A percentile compares a stretch with the other conserved stretches of the same genome.
These are phyloP conservation scores for Pyrus hybrid DNA, from an alignment of 331 rosid genomes.

Conservation along the genomic window DNA sequence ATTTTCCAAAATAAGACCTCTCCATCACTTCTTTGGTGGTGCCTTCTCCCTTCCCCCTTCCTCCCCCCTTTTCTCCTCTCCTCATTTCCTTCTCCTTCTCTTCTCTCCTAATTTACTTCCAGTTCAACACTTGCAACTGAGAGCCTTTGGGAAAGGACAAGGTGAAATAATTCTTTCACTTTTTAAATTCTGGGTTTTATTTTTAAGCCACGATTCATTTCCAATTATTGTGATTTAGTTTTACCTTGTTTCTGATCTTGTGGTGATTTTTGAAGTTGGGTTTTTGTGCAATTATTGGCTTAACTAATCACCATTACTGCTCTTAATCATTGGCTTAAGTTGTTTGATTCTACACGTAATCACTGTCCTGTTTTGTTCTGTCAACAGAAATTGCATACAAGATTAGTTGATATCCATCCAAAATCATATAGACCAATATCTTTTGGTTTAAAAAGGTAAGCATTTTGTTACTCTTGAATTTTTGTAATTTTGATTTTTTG, in stretches of 20 bases:
- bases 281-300: not conserved
- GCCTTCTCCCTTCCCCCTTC: too few species aligned
- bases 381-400: conserved; percentile 8
- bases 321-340: not conserved
- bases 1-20: too few species aligned
- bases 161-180: not conserved
- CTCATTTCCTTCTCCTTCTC: too few species aligned
- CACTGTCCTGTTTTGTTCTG: not conserved
- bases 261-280: not conserved
- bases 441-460: not conserved
- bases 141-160: too few species aligned
- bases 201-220: too few species aligned
- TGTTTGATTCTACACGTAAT: not conserved
- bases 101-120: too few species aligned
- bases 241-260: not conserved
- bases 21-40: too few species aligned
- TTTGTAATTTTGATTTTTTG: too few species aligned
- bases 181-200: conserved; percentile 1
- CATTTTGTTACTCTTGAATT: not conserved
- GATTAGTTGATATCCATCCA: conserved; percentile 9
- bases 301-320: not conserved
- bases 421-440: not conserved
- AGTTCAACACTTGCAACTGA: too few species aligned
- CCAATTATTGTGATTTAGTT: too few species aligned
- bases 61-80: too few species aligned